Evolutionary conservation across 345 rosid species (phyloP).

Genomic region (Hirschfeldia incana): DNA sequence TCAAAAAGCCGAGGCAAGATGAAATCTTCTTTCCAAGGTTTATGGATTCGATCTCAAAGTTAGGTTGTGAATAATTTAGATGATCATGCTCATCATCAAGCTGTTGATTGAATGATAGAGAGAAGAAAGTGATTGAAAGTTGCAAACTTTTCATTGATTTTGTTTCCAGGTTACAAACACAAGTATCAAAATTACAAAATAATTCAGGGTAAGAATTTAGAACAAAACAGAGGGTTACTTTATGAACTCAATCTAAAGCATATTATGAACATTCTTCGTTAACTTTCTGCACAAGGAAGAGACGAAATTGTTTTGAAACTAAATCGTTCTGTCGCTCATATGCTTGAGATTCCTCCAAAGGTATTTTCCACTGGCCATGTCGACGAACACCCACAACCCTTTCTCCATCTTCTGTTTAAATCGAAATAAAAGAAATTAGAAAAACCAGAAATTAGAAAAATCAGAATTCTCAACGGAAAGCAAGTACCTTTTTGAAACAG

Average conservation of each 20-base stretch:
- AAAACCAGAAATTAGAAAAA: neutral
- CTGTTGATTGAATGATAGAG: neutral
- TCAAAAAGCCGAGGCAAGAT: slow-evolving; percentile 26
- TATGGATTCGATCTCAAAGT: neutral
- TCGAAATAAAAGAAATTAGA: slow-evolving; percentile 7
- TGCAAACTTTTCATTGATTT: neutral
- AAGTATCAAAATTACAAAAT: slow-evolving; percentile 18
- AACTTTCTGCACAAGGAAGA: slow-evolving; percentile 22
- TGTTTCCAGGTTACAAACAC: slow-evolving; percentile 12
- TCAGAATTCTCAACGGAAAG: slow-evolving; percentile 1
- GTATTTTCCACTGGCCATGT: slow-evolving; percentile 91
- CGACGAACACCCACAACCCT: slow-evolving; percentile 83
- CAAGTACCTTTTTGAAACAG: slow-evolving; percentile 53
- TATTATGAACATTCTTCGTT: neutral
- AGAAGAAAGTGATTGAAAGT: neutral
- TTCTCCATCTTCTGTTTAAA: slow-evolving; percentile 53
- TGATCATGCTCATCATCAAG: neutral
- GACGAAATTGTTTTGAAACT: neutral
- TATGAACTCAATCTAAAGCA: slow-evolving; percentile 11
- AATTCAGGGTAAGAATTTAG: neutral
- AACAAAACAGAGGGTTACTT: neutral
- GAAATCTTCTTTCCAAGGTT: neutral
- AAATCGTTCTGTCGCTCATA: slow-evolving; percentile 41
- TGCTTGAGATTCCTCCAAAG: slow-evolving; percentile 74
- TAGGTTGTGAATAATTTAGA: slow-evolving; percentile 31